Evolutionary conservation across 495 filamentous ascomycete genomes (phyloP).

Genomic region (Trichoderma reesei): DNA sequence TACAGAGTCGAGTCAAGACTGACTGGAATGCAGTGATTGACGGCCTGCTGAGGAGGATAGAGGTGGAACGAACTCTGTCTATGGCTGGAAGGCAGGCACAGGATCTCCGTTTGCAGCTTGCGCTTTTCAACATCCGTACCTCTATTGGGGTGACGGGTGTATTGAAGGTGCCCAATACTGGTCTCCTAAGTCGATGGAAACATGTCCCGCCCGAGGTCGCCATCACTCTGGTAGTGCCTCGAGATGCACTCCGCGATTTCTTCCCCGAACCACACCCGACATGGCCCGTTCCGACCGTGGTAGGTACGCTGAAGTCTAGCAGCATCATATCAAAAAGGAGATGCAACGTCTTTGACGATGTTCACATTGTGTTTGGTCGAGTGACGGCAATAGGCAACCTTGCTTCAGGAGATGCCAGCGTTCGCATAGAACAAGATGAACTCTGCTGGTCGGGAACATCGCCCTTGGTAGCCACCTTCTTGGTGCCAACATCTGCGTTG

Average conservation of each 20-base stretch:
- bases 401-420: slow-evolving; percentile 17
- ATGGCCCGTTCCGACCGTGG: slow-evolving; percentile 10
- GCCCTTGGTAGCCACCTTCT: slow-evolving; percentile 31
- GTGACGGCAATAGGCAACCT: slow-evolving; percentile 17
- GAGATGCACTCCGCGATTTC: slow-evolving; percentile 11
- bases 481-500: slow-evolving; percentile 24
- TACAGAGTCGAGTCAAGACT: slow-evolving; percentile 16
- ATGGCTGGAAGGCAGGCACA: slow-evolving; percentile 16
- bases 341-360: slow-evolving; percentile 18
- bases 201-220: slow-evolving; percentile 24
- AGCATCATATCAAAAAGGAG: not conserved
- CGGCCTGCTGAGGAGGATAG: slow-evolving; percentile 19
- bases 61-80: slow-evolving; percentile 15
- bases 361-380: slow-evolving; percentile 29
- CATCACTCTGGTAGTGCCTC: slow-evolving; percentile 29
- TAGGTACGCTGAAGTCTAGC: slow-evolving; percentile 10
- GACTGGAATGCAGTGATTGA: slow-evolving; percentile 13
- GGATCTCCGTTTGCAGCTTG: slow-evolving; percentile 23
- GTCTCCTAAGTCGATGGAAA: slow-evolving; percentile 22
- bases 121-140: slow-evolving; percentile 18
- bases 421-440: slow-evolving; percentile 17
- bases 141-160: slow-evolving; percentile 12
- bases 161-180: not conserved
- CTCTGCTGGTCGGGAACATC: slow-evolving; percentile 26
- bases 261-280: slow-evolving; percentile 8